A percentile compares a stretch with the other conserved stretches of the same genome.
Evolutionary conservation across 1,284 basidiomycete species (phyloP).

Genomic region (Tylopilus orsonianus): DNA sequence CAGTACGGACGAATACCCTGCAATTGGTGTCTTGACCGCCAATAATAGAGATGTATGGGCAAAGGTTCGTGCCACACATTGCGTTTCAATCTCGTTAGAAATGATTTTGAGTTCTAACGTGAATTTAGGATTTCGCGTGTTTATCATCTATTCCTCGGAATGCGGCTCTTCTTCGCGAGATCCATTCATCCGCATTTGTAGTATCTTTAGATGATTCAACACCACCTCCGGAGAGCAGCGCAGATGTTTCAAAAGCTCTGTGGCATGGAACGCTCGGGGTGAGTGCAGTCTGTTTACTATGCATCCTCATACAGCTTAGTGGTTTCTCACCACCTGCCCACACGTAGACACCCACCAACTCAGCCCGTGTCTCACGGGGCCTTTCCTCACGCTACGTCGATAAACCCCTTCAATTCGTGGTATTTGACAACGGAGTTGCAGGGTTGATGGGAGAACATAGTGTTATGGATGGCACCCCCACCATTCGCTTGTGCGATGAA

Average conservation of each 20-base stretch:
- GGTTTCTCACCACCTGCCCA: too few species aligned
- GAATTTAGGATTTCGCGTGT: conserved; percentile 58
- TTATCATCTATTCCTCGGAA: conserved; percentile 62
- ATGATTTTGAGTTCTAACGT: background rate
- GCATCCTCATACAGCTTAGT: background rate
- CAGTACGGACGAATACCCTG: conserved; percentile 60
- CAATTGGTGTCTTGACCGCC: conserved; percentile 75
- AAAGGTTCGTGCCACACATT: conserved; percentile 47
- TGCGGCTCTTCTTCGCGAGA: conserved; percentile 60
- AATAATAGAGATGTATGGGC: conserved; percentile 85
- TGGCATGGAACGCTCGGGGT: conserved; percentile 67
- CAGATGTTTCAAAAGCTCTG: conserved; percentile 60
- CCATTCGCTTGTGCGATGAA: conserved; percentile 60
- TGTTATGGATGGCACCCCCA: conserved; percentile 84
- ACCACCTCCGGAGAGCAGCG: conserved; percentile 36
- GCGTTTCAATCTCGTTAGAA: background rate
- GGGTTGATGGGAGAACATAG: conserved; percentile 92
- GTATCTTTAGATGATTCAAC: conserved; percentile 75
- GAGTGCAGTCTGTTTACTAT: conserved; percentile 3
- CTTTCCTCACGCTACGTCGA: conserved; percentile 78
- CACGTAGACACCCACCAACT: conserved; percentile 13
- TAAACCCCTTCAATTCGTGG: conserved; percentile 81
- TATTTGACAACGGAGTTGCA: conserved; percentile 76
- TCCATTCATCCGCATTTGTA: conserved; percentile 82
- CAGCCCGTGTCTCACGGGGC: conserved; percentile 38